Base-by-base conservation (phyloP, 148 eudicot genomes). In the Persicaria tinctoria region DNA sequence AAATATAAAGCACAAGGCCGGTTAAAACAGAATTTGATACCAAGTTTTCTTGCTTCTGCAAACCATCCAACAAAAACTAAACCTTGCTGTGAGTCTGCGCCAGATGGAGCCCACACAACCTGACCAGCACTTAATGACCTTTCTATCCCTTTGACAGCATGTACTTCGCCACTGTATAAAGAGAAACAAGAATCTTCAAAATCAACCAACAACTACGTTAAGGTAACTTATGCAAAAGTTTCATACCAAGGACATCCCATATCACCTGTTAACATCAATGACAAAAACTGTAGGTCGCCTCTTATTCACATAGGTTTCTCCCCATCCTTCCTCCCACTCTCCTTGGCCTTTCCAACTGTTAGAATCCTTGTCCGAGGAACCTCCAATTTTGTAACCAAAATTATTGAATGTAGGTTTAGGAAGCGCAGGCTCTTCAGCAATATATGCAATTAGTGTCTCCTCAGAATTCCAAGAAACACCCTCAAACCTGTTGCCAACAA, bases 301-400 rank as follows among this genome's bases (percentile, higher is more conserved):
- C 84, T 95, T 92, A 44, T 96, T 96, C 64, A 76, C 86, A 74
- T 95, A 95, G 51, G 92, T 75, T 82, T 95, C 98, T 32, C 97
- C 98, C 98, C 98, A 95, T 48, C 84, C 89, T 73, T 95, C 97
- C 74, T 87, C 93, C 89, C 88, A 92, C 44, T 83, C 87, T 70
- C 97, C 97, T 79, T 86, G 88, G 78, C 93, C 98, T 87, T 90
- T 92, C 98, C 97, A 95, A 86, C 82, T 89, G 80, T 85, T 85
- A 79, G 79, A 74, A 75, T 95, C 96, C 73, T 89, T 87, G 41
- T 90, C 93, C 70, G 80, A 66, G 9, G 90, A 80, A 64, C 81
- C 82, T 53, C 79, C 92, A 78, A 83, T 89, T 73, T 86, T 84
- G 85, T 82, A 87, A 49, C 97, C 98, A 60, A 64, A 78, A 68